Percentiles rank a stretch among this genome's conserved stretches.
These are phyloP conservation scores for Cercis canadensis DNA, from an alignment of 306 rosid species.

Conservation along the genomic window DNA sequence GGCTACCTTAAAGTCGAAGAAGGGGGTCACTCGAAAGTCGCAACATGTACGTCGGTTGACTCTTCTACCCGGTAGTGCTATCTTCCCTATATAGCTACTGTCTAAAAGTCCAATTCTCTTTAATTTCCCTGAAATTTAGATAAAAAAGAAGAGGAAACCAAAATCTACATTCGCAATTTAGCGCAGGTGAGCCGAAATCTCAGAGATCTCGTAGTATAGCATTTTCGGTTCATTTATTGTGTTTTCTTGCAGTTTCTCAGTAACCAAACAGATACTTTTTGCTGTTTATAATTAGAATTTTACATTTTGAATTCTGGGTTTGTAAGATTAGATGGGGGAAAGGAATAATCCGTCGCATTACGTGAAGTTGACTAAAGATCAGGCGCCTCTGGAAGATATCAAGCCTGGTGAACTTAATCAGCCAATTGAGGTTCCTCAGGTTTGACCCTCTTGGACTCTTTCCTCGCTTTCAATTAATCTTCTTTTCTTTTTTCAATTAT, in stretches of 20 bases:
- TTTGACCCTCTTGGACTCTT: slow-evolving; percentile 19
- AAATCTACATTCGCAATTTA: too few relatives aligned
- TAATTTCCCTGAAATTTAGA: not conserved
- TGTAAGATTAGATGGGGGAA: slow-evolving; percentile 71
- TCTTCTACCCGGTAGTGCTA: not conserved
- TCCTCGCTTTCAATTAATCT: not conserved
- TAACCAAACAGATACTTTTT: too few relatives aligned
- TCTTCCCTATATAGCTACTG: not conserved
- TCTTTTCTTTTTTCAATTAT: not conserved
- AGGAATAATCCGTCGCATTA: slow-evolving; percentile 68
- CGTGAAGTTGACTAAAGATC: slow-evolving; percentile 88
- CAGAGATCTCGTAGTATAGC: too few relatives aligned
- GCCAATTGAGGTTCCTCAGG: slow-evolving; percentile 97
- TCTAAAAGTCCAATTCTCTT: not conserved
- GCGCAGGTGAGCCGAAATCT: too few relatives aligned
- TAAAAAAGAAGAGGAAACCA: not conserved
- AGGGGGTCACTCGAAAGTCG: too few relatives aligned
- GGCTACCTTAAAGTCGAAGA: too few relatives aligned
- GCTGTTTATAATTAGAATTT: too few relatives aligned
- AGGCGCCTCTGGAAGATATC: slow-evolving; percentile 73
- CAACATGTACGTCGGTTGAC: too few relatives aligned
- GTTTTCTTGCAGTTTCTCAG: too few relatives aligned
- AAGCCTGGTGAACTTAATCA: slow-evolving; percentile 96
- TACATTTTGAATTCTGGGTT: not conserved
- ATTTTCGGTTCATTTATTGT: too few relatives aligned